These are phyloP conservation scores for Naumovozyma dairenensis DNA, from an alignment of 805 yeast species.

Conservation along the genomic window DNA sequence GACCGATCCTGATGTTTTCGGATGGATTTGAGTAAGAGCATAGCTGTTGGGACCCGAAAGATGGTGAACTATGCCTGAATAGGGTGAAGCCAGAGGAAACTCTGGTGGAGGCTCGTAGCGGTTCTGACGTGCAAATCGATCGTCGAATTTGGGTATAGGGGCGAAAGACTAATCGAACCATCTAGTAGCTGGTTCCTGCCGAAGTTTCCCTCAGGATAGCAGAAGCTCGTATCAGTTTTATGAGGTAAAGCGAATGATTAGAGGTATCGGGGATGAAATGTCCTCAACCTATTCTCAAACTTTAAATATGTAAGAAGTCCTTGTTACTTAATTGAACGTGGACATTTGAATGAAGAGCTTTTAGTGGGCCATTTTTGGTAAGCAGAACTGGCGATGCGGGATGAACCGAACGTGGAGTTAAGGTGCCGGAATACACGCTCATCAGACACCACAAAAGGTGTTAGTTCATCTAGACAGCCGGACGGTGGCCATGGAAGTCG, in stretches of 20 bases:
- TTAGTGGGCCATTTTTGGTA: constrained; percentile 39
- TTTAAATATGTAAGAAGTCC: constrained; percentile 36
- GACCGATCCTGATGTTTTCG: constrained; percentile 33
- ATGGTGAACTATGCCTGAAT: constrained; percentile 38
- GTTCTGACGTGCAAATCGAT: constrained; percentile 38
- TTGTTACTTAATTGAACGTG: constrained; percentile 35
- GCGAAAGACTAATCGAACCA: constrained; percentile 37
- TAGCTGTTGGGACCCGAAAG: constrained; percentile 38
- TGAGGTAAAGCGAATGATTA: constrained; percentile 35
- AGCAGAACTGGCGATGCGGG: constrained; percentile 41
- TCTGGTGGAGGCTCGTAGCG: constrained; percentile 39
- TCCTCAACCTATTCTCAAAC: constrained; percentile 35
- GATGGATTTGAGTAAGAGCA: constrained; percentile 36
- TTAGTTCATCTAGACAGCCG: constrained; percentile 38
- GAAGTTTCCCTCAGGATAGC: constrained; percentile 36
- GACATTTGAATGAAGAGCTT: constrained; percentile 35
- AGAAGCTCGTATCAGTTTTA: constrained; percentile 35
- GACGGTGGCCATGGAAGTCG: constrained; percentile 46
- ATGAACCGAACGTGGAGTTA: constrained; percentile 35
- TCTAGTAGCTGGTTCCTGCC: constrained; percentile 38
- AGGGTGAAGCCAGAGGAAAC: constrained; percentile 39
- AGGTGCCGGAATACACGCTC: constrained; percentile 37
- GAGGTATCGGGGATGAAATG: constrained; percentile 34
- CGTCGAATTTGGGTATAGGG: constrained; percentile 38
- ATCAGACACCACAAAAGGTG: constrained; percentile 39